Evolutionary conservation across 225 moss, liverwort and hornwort genomes (phyloP).

Genomic region (Polytrichum commune): DNA sequence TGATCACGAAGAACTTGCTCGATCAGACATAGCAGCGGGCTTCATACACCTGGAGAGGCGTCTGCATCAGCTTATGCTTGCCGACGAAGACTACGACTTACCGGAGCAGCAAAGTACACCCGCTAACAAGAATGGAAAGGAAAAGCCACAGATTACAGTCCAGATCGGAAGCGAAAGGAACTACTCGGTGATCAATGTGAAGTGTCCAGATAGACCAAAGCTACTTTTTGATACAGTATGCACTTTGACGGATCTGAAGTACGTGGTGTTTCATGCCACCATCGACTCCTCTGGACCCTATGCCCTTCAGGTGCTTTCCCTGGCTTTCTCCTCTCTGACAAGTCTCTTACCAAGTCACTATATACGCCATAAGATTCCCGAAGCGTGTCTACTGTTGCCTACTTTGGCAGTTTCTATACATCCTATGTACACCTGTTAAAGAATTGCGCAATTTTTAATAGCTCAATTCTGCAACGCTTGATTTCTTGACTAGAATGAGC

Average conservation of each 20-base stretch:
- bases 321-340: no score
- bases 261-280: conserved; percentile 61
- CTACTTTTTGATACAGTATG: conserved; percentile 65
- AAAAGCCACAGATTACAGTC: conserved; percentile 26
- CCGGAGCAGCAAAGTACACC: conserved; percentile 14
- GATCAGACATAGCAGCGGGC: conserved; percentile 41
- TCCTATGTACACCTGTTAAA: background rate
- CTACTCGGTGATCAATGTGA: conserved; percentile 49
- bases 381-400: background rate
- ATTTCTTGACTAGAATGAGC: background rate
- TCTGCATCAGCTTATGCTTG: conserved; percentile 65
- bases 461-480: background rate
- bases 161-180: conserved; percentile 44
- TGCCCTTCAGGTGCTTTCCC: conserved; percentile 37
- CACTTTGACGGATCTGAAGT: conserved; percentile 64
- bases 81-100: conserved; percentile 41
- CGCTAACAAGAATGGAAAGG: conserved; percentile 8
- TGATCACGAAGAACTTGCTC: conserved; percentile 29
- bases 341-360: no score
- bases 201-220: conserved; percentile 54
- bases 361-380: no score
- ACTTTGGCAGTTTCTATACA: background rate
- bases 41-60: conserved; percentile 56
- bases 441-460: background rate
- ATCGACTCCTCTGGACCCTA: conserved; percentile 41